Evolutionary conservation across 352 stramenopile genomes (phyloP), one percentile per base, ranked within the genome.

Genomic region (Globisporangium nodosum): DNA sequence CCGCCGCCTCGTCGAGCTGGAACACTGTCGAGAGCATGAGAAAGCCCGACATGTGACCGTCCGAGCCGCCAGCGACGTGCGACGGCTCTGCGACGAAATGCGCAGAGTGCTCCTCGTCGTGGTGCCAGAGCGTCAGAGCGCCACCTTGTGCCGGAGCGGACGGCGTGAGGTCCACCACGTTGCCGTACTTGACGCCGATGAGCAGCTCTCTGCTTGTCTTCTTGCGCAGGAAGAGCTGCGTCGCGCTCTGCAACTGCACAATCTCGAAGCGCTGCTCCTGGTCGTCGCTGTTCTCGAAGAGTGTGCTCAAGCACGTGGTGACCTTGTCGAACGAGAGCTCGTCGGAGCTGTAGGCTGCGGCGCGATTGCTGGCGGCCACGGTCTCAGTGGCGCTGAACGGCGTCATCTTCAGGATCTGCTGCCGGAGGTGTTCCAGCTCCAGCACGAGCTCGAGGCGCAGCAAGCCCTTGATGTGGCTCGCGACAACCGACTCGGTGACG

Each of bases 31-130:
- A 81, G 20, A 90, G 65, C 78, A 92, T 89, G 21, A 93, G 65
- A 47, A 88, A 93, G 45, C 81, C 84, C 39, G 66, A 75, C 81
- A 90, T 89, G 31, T 90, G 76, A 8, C 71, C 74, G 53, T 59
- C 72, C 0, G 65, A 45, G 3, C 60, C 65, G 5, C 52, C 64
- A 20, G 70, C 71, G 35, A 87, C 48, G 39, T 73, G 67, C 5
- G 70, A 79, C 13, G 83, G 80, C 33, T 89, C 76, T 2, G 79
- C 78, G 0, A 88, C 65, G 43, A 88, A 88, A 55, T 88, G 65
- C 11, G 53, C 56, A 0, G 59, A 30, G 53, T 74, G 61, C 3
- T 55, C 20, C 7, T 62, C 54, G 15, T 24, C 37, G 9, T 47
- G 30, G 5, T 4, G 21, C 52, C 37, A 49, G 35, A 46, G 21